phyloP scores from a whole-genome alignment of 352 stramenopile species.

The Phytophthora sp. region DNA sequence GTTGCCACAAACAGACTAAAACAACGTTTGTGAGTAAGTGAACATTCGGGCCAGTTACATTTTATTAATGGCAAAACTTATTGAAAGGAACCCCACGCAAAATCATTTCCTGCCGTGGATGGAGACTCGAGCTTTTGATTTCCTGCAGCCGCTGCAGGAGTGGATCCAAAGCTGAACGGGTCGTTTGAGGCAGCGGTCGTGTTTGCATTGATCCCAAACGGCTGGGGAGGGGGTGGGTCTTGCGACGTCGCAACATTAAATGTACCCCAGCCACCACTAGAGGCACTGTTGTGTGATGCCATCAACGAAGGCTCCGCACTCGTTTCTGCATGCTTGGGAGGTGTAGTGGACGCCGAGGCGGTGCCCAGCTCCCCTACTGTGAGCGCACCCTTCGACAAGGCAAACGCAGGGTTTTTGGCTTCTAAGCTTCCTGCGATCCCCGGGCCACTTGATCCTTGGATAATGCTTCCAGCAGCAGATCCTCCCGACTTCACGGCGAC shows the following conservation, averaged over 20 bases:
- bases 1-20: too few species aligned
- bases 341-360: conserved; percentile 19
- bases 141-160: not conserved
- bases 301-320: conserved; percentile 13
- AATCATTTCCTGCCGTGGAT: conserved; percentile 16
- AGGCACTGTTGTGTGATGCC: conserved; percentile 23
- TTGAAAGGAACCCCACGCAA: conserved; percentile 34
- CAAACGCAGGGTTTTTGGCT: conserved; percentile 31
- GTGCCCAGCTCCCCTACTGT: conserved; percentile 37
- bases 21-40: too few species aligned
- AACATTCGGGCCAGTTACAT: too few species aligned
- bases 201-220: conserved; percentile 11
- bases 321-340: too few species aligned
- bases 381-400: conserved; percentile 35
- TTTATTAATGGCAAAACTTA: too few species aligned
- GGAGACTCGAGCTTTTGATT: conserved; percentile 8
- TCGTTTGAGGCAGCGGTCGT: conserved; percentile 9
- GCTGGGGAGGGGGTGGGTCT: conserved; percentile 18
- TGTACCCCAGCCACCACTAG: conserved; percentile 23
- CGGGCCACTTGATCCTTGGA: conserved; percentile 10
- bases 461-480: conserved; percentile 9
- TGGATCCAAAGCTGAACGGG: conserved; percentile 19
- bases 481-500: conserved; percentile 24
- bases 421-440: conserved; percentile 10
- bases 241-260: conserved; percentile 17